phyloP scores from a whole-genome alignment of 2,329 filamentous ascomycete species.

The Botrytis galanthina region DNA sequence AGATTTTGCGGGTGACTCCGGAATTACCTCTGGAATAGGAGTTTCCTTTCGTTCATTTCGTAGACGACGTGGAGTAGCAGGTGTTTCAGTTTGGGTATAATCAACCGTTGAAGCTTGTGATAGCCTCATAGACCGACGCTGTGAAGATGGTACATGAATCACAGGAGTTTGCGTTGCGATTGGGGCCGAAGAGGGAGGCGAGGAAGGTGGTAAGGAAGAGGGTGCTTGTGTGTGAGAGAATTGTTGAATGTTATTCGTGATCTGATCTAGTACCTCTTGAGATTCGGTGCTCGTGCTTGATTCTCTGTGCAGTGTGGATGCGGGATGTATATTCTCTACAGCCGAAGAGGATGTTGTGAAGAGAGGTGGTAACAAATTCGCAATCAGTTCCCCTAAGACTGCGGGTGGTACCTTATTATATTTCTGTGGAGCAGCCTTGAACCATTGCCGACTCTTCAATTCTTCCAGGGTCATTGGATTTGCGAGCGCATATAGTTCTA shows the following conservation, averaged over 20 bases:
- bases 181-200: neutral
- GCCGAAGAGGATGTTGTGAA: conserved; percentile 38
- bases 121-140: neutral
- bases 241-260: conserved; percentile 33
- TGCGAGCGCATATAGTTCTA: conserved; percentile 61
- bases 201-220: neutral
- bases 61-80: neutral
- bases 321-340: neutral
- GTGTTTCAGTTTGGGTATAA: conserved; percentile 27
- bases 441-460: conserved; percentile 56
- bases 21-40: conserved; percentile 29
- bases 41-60: conserved; percentile 9
- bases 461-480: conserved; percentile 53
- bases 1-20: conserved; percentile 31
- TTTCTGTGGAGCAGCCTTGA: conserved; percentile 49
- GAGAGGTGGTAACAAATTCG: conserved; percentile 54
- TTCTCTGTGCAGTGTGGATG: neutral
- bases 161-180: neutral
- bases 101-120: conserved; percentile 39
- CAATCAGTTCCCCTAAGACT: conserved; percentile 55
- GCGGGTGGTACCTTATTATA: conserved; percentile 56
- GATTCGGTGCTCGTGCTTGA: conserved; percentile 31
- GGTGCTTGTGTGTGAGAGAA: conserved; percentile 28
- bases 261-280: conserved; percentile 35
- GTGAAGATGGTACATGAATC: conserved; percentile 4